Evolutionary conservation across 306 rosid species (phyloP), one percentile per base, ranked within the genome.

Genomic region (Casuarina equisetifolia): DNA sequence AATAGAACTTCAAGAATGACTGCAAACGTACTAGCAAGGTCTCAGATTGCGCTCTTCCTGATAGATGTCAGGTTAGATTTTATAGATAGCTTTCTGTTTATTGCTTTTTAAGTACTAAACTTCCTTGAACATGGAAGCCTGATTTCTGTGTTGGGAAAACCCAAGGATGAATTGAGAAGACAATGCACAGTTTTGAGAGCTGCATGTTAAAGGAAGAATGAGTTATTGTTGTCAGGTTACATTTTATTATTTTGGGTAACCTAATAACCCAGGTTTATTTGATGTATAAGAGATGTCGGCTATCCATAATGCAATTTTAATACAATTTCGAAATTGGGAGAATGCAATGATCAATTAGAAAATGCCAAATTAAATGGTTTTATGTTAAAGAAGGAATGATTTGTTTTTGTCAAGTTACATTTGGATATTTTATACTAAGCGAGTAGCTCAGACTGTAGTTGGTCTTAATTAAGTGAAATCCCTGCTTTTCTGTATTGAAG

Each of bases 1-100:
- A 91, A 88, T 73, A 83, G 98, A 84, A 95, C 97, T 17, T 85
- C 97, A 59, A 89, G 85, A 52, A 89, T 95, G 81, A 95, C 98
- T 25, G 92, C 90, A 3, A 85, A 77, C 44, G 95, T 91, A 12
- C 88, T 95, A 19, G 82, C 88, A 15, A 81, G 79, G 71, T 86
- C 93, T 76, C 90, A 91, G 72, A 79, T 90, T 79, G 96, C 91
- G 1, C 81, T 92, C 77, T 95, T 92, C 85, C 91, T 95, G 49
- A 83, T 91, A 2, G 98, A 95, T 84, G 93, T 86, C 43, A 92
- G 97, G 97, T 87, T 77, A 63, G 80, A 25, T 76, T 78, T 76
- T 32, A 32, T 9, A 63, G 40, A 64, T 43, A 58, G 62, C 4
- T 35, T 48, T 51, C n/a, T 15, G 32, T 16, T 46, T 46, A 5